Conservation (phyloP, 192 early-diverging fungal genomes). For the Coemansia sp. region DNA sequence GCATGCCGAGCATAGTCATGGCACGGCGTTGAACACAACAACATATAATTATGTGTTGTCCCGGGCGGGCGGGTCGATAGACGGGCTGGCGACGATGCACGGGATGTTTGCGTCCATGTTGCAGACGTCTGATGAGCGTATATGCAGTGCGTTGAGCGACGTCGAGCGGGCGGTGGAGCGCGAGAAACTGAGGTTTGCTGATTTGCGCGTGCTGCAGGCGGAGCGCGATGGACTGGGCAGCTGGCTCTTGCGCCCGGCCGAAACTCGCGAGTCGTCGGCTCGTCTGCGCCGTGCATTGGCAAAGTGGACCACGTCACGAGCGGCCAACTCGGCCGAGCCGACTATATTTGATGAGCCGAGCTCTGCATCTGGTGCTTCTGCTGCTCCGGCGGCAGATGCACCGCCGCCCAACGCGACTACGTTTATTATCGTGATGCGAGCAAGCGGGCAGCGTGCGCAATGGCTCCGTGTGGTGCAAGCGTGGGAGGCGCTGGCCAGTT, state of each 20-base stretch:
- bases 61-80: background rate
- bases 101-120: slow-evolving; percentile 24
- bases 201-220: slow-evolving; percentile 14
- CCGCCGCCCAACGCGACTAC: slow-evolving; percentile 35
- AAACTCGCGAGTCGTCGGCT: slow-evolving; percentile 12
- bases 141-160: slow-evolving; percentile 6
- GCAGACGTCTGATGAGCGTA: slow-evolving; percentile 10
- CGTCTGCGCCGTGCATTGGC: slow-evolving; percentile 16
- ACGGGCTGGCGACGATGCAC: background rate
- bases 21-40: slow-evolving; percentile 9
- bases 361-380: background rate
- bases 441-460: slow-evolving; percentile 12
- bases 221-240: slow-evolving; percentile 1
- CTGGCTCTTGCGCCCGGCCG: slow-evolving; percentile 16
- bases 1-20: slow-evolving; percentile 23
- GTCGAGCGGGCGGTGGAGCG: background rate
- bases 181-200: slow-evolving; percentile 12
- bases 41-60: slow-evolving; percentile 34
- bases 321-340: slow-evolving; percentile 24
- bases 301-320: slow-evolving; percentile 34
- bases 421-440: slow-evolving; percentile 35
- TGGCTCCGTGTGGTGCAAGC: slow-evolving; percentile 23
- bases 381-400: background rate
- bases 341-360: slow-evolving; percentile 14
- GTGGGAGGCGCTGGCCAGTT: slow-evolving; percentile 21